Evolutionary conservation across 352 stramenopile genomes (phyloP), one percentile per base, ranked within the genome.

Genomic region (Phytophthora chlamydospora): DNA sequence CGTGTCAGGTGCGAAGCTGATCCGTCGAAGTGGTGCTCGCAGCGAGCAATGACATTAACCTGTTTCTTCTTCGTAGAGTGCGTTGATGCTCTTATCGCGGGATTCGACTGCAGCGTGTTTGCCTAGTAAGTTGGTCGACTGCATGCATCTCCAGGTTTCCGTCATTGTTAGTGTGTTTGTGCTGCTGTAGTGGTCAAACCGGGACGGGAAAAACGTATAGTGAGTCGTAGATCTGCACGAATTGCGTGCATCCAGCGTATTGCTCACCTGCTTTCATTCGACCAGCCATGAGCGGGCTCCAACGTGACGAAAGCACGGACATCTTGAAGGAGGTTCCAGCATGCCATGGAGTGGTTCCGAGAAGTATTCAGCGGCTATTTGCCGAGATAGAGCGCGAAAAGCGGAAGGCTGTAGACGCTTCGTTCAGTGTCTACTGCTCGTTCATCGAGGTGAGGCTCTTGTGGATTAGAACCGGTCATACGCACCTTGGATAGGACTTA

Each of bases 101-200:
- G 81, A 27, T 91, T 81, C 53, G 79, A 91, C 50, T 89, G 81
- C 71, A 89, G 79, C 31, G 71, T 91, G 0, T 87, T 91, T 58
- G 81, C 79, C 12, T 91, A 91, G 79, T 91, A 68, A 36, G 75
- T 71, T 24, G 10, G 14, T 17, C 19, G 12, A 17, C 16, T 41
- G 4, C 10, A 3, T 16, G 40, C 21, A 19, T 16, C 17, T n/a
- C 2, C 14, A 43, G 14, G n/a, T 11, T 1, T 43, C 29, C 16
- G 40, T 47, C 17, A 19, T 58, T 7, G 32, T 46, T 10, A 10
- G n/a, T 42, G 21, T 54, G 32, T 27, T 46, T 50, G 29, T 40
- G 19, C n/a, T 62, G 11, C n/a, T 58, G 31, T 31, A 91, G 81
- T 32, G 81, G 81, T 4, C 81, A 91, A 66, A 91, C 79, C 16